Conservation (phyloP, 768 basidiomycete genomes). For the Calocera viscosa region DNA sequence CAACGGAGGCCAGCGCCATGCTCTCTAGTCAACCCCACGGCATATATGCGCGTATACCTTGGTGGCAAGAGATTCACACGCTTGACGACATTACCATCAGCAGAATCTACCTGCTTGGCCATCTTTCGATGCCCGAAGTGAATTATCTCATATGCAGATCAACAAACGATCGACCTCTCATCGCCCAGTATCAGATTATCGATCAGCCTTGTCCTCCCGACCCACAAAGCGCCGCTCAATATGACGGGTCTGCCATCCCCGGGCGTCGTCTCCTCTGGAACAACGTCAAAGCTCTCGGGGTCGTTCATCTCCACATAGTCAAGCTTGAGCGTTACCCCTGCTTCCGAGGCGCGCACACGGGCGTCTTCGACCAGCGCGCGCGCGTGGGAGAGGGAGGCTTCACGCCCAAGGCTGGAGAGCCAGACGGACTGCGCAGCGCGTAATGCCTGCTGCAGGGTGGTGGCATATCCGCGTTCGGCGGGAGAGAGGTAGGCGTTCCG, state of each 20-base stretch:
- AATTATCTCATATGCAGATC: too few species aligned
- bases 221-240: conserved; percentile 75
- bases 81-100: too few species aligned
- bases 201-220: conserved; percentile 78
- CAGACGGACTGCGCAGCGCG: conserved; percentile 44
- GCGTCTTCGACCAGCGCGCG: conserved; percentile 18
- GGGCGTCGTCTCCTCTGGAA: conserved; percentile 28
- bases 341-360: conserved; percentile 15
- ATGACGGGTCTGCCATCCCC: conserved; percentile 36
- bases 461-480: conserved; percentile 51
- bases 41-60: too few species aligned
- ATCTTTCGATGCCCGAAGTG: too few species aligned
- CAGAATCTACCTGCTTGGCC: too few species aligned
- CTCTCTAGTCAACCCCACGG: too few species aligned
- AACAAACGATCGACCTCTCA: conserved; percentile 21
- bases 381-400: conserved; percentile 18
- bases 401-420: conserved; percentile 39
- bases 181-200: conserved; percentile 73
- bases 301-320: conserved; percentile 91
- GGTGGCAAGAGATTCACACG: too few species aligned
- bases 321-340: conserved; percentile 43
- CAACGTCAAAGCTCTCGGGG: conserved; percentile 53
- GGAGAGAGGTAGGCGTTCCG: conserved; percentile 71
- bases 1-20: too few species aligned
- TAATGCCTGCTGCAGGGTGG: conserved; percentile 60